A percentile compares a stretch with the other conserved stretches of the same genome.
Evolutionary conservation across 2,329 filamentous ascomycete species (phyloP).

Genomic region (Fusarium setosum): DNA sequence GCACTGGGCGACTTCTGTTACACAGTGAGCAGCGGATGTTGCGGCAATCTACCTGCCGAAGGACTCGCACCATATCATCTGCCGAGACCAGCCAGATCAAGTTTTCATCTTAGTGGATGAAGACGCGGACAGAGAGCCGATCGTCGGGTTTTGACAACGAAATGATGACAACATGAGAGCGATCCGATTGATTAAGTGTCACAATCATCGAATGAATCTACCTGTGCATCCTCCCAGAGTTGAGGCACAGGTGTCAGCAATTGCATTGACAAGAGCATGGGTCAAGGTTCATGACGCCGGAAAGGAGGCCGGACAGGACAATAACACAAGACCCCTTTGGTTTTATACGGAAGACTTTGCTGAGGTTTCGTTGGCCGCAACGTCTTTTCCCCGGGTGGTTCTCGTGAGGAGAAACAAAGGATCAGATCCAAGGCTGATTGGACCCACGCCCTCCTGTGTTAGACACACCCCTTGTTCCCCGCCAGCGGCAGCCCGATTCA

Average conservation of each 20-base stretch:
- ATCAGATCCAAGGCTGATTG: background rate
- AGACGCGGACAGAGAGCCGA: background rate
- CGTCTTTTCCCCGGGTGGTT: constrained; percentile 24
- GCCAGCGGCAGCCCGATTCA: background rate
- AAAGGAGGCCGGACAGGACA: constrained; percentile 4
- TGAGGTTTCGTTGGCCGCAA: constrained; percentile 21
- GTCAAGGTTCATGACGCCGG: constrained; percentile 7
- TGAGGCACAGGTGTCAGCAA: constrained; percentile 8
- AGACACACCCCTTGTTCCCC: constrained; percentile 5
- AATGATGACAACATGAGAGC: background rate
- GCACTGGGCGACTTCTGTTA: background rate
- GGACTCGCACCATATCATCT: background rate
- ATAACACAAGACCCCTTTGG: constrained; percentile 4
- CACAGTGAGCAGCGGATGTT: background rate
- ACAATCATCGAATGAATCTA: constrained; percentile 7
- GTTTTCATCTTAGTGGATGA: background rate
- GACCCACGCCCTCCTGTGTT: background rate
- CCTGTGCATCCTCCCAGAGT: constrained; percentile 3
- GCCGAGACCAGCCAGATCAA: background rate
- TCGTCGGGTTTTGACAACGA: background rate
- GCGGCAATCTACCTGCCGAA: background rate
- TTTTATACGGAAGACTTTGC: constrained; percentile 19
- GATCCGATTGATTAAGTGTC: constrained; percentile 1
- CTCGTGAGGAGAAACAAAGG: constrained; percentile 29
- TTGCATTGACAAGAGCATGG: constrained; percentile 16